Base-by-base conservation (phyloP, 2,329 filamentous ascomycete genomes). In the Metarhizium guizhouense region DNA sequence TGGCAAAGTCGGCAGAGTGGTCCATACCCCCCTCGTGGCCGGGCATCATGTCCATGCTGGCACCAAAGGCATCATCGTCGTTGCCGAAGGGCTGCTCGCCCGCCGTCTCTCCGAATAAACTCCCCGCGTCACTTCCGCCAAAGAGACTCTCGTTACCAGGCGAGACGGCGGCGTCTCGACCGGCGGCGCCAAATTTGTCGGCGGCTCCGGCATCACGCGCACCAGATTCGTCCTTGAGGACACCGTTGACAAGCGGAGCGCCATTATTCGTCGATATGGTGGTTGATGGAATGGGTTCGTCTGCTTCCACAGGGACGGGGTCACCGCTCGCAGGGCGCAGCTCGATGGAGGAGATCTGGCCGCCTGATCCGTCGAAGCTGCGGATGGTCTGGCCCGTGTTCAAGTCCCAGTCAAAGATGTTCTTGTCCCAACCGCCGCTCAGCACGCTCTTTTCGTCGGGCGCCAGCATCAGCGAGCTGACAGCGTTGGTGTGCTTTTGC, bases 401-500 rank as follows among this genome's bases (percentile, higher is more conserved):
- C 30, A 99, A 71, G 68, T 97, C 94, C 94, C 94, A 99, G 67
- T 97, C 92, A 54, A 91, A 82, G 1, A 97, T 86, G 18, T 83
- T 88, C 73, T 96, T 97, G 70, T 99, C 94, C 94, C 94, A 99
- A 68, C 91, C 93, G 3, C 94, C 94, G 38, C 91, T 96, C 8
- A 99, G 72, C 4, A 97, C 82, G 43, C 87, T 92, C 64, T 81
- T 86, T 73, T 99, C 94, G 62, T 97, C 92, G 5, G 87, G 83
- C 0, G 89, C 84, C 13, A 99, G 74, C 10, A 83, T 86, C 57
- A 99, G 73, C 5, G 95, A 90, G 20, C 91, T 96, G 18, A 99
- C 94, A 0, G 94, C 93, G 50, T 92, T 96, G 2, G 85, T 90
- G 68, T 99, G 94, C 61, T 87, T 84, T 58, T 87, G 85, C 25